These are phyloP conservation scores for Anisodus acutangulus DNA, from an alignment of 257 asterid genomes.

Conservation along the genomic window DNA sequence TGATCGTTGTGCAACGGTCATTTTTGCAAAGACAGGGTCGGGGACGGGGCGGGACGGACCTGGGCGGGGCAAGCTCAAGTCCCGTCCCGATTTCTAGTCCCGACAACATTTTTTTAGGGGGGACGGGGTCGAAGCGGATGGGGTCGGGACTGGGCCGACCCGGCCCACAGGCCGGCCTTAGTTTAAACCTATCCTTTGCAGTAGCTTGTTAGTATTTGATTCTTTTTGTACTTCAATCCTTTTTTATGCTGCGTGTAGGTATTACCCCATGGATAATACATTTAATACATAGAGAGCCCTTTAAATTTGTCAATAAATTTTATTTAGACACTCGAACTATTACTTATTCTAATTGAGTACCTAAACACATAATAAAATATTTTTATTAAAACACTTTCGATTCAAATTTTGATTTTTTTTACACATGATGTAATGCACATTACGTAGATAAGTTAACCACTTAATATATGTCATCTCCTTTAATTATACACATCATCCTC, in stretches of 20 bases:
- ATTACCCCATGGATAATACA: background rate
- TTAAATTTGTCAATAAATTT: background rate
- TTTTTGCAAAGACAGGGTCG: too few species aligned
- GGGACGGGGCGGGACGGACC: too few species aligned
- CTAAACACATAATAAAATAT: background rate
- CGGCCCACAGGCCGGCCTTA: too few species aligned
- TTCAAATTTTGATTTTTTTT: background rate
- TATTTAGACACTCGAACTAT: background rate
- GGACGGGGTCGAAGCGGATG: too few species aligned
- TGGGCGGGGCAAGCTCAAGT: too few species aligned
- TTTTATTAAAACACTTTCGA: background rate
- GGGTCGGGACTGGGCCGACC: too few species aligned
- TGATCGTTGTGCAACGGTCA: too few species aligned
- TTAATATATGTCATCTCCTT: background rate
- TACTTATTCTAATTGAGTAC: background rate
- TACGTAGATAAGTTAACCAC: background rate
- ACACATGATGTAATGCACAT: too few species aligned
- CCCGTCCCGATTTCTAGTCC: too few species aligned
- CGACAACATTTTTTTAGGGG: too few species aligned
- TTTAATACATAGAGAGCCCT: background rate
- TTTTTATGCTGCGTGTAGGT: background rate
- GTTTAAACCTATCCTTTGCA: background rate
- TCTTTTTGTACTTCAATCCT: background rate
- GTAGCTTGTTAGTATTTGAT: background rate
- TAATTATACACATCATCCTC: background rate